Percentiles rank a stretch among this genome's conserved stretches.
These are phyloP conservation scores for Sclerotinia glacialis DNA, from an alignment of 2,329 filamentous ascomycete species.

Conservation along the genomic window DNA sequence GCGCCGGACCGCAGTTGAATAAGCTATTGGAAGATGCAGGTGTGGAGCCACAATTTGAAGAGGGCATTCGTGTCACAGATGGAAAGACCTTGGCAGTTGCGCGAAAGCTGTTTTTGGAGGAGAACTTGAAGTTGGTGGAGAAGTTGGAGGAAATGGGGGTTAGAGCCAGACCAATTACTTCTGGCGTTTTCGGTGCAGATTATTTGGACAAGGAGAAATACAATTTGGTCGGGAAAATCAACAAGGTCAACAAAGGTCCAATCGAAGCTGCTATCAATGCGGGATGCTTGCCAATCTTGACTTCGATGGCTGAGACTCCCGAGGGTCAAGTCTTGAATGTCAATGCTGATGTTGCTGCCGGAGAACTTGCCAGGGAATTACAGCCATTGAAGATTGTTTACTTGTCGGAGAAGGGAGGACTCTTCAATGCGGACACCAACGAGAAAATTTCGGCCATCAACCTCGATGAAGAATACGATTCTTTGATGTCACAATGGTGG, in stretches of 20 bases:
- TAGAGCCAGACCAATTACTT: slow-evolving; percentile 81
- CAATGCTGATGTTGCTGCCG: slow-evolving; percentile 94
- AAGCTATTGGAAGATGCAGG: slow-evolving; percentile 84
- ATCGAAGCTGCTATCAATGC: slow-evolving; percentile 90
- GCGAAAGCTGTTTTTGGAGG: slow-evolving; percentile 87
- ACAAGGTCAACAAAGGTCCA: slow-evolving; percentile 81
- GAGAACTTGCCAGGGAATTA: slow-evolving; percentile 82
- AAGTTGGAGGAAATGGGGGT: slow-evolving; percentile 87
- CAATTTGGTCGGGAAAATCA: slow-evolving; percentile 93
- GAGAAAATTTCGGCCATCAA: slow-evolving; percentile 98
- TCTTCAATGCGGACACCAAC: slow-evolving; percentile 90
- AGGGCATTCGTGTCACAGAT: slow-evolving; percentile 93
- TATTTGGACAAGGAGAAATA: slow-evolving; percentile 97
- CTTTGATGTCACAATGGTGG: slow-evolving; percentile 91
- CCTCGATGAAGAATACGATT: slow-evolving; percentile 91
- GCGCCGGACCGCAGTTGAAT: slow-evolving; percentile 93
- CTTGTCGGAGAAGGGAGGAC: slow-evolving; percentile 93
- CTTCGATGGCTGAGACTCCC: slow-evolving; percentile 90
- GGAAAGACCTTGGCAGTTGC: slow-evolving; percentile 90
- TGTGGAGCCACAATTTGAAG: slow-evolving; percentile 92
- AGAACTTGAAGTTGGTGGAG: slow-evolving; percentile 90
- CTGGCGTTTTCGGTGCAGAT: slow-evolving; percentile 86
- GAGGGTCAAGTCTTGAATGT: slow-evolving; percentile 95
- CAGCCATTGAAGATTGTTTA: slow-evolving; percentile 98
- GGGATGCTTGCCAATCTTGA: slow-evolving; percentile 88